Base-by-base conservation (phyloP, 2,329 filamentous ascomycete species). In the Paraphaeosphaeria sporulosa region DNA sequence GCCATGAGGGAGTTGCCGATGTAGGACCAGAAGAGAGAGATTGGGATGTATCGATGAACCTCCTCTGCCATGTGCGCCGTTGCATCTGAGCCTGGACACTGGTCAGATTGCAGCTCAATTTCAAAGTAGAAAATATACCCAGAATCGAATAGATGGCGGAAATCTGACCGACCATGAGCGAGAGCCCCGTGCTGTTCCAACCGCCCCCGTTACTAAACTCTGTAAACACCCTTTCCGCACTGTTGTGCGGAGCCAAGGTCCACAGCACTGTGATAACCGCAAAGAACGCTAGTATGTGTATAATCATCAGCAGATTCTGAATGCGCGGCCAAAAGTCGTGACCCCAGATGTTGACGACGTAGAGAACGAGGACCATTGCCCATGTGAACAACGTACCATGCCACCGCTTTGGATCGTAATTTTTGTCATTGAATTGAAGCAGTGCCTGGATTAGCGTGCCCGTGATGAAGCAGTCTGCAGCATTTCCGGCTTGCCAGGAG, bases 381-480 rank as follows among this genome's bases (percentile, higher is more conserved):
- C 83, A 81, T 7, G 82, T 79, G 57, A 84, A 79, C 1, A 85
- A 71, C 0, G 81, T 84, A 13, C 79, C 81, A 42, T 85, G 82
- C 82, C 82, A 85, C 44, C 74, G 76, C 6, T 77, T 74, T 0
- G 77, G 73, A 0, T 64, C 61, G 58, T 83, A 85, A 9, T 74
- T 68, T 0, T 78, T 78, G 40, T 80, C 79, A 61, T 82, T 75
- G 53, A 76, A 72, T 23, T 82, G 78, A 12, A 81, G 71, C 4
- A 67, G 73, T 2, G 78, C 75, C 58, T 84, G 81, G 40, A 84
- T 82, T 44, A 84, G 67, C 0, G 79, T 83, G 4, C 81, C 82
- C 0, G 80, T 79, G 6, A 84, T 74, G 63, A 82, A 84, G 1
- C 79, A 78, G 2, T 81, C 82, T 4, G 79, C 80, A 9, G 83